Evolutionary conservation across 768 basidiomycete genomes (phyloP).

Genomic region (Collybiopsis luxurians): DNA sequence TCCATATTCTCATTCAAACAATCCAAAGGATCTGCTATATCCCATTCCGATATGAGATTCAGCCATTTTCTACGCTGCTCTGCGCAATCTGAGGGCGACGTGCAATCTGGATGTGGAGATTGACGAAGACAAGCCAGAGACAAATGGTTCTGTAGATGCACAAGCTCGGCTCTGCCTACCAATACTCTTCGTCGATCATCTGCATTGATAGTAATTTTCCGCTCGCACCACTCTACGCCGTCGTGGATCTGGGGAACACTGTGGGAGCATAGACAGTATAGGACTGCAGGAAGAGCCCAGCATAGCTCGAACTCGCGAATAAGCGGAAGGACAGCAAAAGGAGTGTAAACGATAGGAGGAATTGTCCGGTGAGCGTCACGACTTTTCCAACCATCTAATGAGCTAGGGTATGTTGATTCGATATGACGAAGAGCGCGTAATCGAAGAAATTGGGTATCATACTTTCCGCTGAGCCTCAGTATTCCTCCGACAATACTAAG

Average conservation of each 20-base stretch:
- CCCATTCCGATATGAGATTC: slow-evolving; percentile 22
- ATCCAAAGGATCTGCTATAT: slow-evolving; percentile 29
- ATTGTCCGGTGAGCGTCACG: slow-evolving; percentile 34
- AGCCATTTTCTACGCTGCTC: slow-evolving; percentile 15
- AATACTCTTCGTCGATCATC: slow-evolving; percentile 26
- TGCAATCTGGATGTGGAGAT: slow-evolving; percentile 16
- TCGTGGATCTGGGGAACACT: slow-evolving; percentile 36
- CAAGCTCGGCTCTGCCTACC: slow-evolving; percentile 22
- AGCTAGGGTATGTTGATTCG: slow-evolving; percentile 31
- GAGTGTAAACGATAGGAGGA: slow-evolving; percentile 34
- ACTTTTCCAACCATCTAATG: slow-evolving; percentile 29
- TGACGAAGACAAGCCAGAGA: slow-evolving; percentile 14
- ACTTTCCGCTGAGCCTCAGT: slow-evolving; percentile 37
- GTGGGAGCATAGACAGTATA: slow-evolving; percentile 36
- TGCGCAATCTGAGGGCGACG: slow-evolving; percentile 15
- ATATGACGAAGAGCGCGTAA: slow-evolving; percentile 32
- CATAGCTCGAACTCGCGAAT: slow-evolving; percentile 31
- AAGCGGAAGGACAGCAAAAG: slow-evolving; percentile 33
- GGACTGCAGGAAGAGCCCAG: slow-evolving; percentile 33
- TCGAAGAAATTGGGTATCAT: slow-evolving; percentile 33
- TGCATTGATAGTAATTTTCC: slow-evolving; percentile 18
- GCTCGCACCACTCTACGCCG: slow-evolving; percentile 25
- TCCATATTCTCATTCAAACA: slow-evolving; percentile 27
- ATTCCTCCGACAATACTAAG: slow-evolving; percentile 29
- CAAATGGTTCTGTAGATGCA: slow-evolving; percentile 1